Evolutionary conservation across 305 asterid species (phyloP).

Genomic region (Fraxinus baroniana): DNA sequence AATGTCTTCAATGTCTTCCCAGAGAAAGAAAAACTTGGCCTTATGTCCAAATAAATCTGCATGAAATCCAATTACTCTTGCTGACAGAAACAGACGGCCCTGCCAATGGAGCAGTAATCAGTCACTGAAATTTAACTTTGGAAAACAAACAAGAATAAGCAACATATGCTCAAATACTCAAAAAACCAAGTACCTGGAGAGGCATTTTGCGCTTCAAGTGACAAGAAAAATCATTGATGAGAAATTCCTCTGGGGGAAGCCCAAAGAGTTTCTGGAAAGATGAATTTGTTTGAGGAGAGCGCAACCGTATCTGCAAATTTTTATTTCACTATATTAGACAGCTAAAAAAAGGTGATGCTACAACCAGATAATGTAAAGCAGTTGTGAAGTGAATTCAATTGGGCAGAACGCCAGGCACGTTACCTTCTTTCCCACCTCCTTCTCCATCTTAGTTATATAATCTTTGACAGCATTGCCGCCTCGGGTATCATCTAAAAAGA

Average conservation of each 20-base stretch:
- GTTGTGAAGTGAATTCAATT: neutral
- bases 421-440: constrained; percentile 98
- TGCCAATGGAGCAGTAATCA: constrained; percentile 34
- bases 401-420: constrained; percentile 16
- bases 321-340: constrained; percentile 15
- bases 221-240: constrained; percentile 89
- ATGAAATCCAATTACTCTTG: constrained; percentile 91
- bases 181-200: neutral
- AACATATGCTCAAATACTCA: neutral
- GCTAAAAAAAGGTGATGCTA: constrained; percentile 9
- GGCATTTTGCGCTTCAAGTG: constrained; percentile 96
- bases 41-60: constrained; percentile 92
- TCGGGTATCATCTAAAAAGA: constrained; percentile 72
- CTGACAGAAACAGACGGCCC: constrained; percentile 96
- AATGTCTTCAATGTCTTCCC: constrained; percentile 96
- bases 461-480: constrained; percentile 72
- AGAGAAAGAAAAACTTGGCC: constrained; percentile 87
- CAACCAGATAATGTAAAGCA: neutral
- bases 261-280: constrained; percentile 89
- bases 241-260: constrained; percentile 95
- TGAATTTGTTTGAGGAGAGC: constrained; percentile 93
- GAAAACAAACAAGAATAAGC: constrained; percentile 18
- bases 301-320: constrained; percentile 58
- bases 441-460: constrained; percentile 84
- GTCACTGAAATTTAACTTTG: constrained; percentile 3